Evolutionary conservation across 2,329 filamentous ascomycete species (phyloP), one percentile per base, ranked within the genome.

Genomic region (Apiospora saccharicola): DNA sequence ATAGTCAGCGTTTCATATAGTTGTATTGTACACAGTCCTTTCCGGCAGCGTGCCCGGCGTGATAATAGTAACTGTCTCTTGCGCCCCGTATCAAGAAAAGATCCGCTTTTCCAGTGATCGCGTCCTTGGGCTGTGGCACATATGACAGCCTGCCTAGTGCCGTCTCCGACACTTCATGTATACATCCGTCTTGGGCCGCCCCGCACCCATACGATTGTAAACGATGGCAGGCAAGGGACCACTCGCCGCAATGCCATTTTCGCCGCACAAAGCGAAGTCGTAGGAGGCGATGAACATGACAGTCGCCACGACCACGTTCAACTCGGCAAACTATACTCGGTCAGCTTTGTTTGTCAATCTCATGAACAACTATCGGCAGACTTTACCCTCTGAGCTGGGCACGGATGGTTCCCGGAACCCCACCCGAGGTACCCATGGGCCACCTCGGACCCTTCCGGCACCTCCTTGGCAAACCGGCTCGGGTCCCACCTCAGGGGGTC

Each of bases 331-430:
- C 70, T 71, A 16, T 5, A 12, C 14, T 30, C 14, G 10, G 47
- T 51, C n/a, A 68, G 46, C 12, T 41, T 22, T n/a, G n/a, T n/a
- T n/a, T n/a, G n/a, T n/a, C n/a, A n/a, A n/a, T n/a, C n/a, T 16
- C 6, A 41, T 12, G 5, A 19, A 14, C 2, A 19, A 44, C 0
- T 5, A 8, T 2, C 4, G 13, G 16, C 24, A 34, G 26, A 67
- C 49, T 71, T 71, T 22, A 71, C 69, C 24, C 69, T 71, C 10
- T 19, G 22, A 4, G 69, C 69, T 3, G 69, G 70, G 13, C 70
- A 71, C 3, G 67, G 64, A 30, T 71, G 70, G 24, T 71, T 57
- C 12, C 70, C 70, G 4, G 70, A 71, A 7, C 70, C 70, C 70
- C 70, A 71, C 3, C 70, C 70, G 30, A 71, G 46, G 14, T 71